Evolutionary conservation across 495 filamentous ascomycete genomes (phyloP).

Genomic region (Sphaerosporella brunnea): DNA sequence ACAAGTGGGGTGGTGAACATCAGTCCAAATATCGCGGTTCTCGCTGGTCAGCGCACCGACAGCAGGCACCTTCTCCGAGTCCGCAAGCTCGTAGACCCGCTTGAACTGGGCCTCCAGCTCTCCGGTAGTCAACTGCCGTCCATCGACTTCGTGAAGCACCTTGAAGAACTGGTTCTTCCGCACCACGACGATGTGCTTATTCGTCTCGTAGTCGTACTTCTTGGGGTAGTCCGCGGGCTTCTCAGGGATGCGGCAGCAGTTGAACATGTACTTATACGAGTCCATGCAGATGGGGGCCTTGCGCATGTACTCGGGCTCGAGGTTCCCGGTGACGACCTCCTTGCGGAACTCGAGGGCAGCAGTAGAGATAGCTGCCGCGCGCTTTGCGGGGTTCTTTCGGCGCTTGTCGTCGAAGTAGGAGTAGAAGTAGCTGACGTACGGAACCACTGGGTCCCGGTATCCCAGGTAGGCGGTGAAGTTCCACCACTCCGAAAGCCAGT

Average conservation of each 20-base stretch:
- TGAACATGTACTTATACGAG: constrained; percentile 99
- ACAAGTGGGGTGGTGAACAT: constrained; percentile 28
- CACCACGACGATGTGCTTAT: constrained; percentile 77
- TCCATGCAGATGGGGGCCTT: constrained; percentile 90
- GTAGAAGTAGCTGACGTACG: constrained; percentile 99
- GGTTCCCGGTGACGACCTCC: constrained; percentile 59
- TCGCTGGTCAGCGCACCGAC: constrained; percentile 77
- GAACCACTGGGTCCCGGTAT: constrained; percentile 91
- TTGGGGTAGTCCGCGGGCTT: constrained; percentile 63
- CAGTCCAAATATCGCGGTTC: constrained; percentile 85
- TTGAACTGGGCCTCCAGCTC: constrained; percentile 82
- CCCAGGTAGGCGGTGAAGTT: constrained; percentile 77
- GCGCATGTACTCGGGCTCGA: constrained; percentile 98
- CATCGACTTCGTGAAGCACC: constrained; percentile 58
- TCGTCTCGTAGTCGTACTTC: constrained; percentile 53
- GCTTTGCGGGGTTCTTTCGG: constrained; percentile 63
- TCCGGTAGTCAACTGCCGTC: constrained; percentile 61
- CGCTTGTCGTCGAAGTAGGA: constrained; percentile 86
- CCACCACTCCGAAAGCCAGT: constrained; percentile 98
- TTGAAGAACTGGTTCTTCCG: constrained; percentile 99
- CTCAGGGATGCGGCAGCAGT: constrained; percentile 71
- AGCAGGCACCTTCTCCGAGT: constrained; percentile 45
- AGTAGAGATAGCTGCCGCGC: constrained; percentile 76
- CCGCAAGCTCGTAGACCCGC: constrained; percentile 61
- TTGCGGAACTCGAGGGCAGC: constrained; percentile 84